Evolutionary conservation across 2,329 filamentous ascomycete genomes (phyloP), one percentile per base, ranked within the genome.

Genomic region (Ophiosphaerella korrae): DNA sequence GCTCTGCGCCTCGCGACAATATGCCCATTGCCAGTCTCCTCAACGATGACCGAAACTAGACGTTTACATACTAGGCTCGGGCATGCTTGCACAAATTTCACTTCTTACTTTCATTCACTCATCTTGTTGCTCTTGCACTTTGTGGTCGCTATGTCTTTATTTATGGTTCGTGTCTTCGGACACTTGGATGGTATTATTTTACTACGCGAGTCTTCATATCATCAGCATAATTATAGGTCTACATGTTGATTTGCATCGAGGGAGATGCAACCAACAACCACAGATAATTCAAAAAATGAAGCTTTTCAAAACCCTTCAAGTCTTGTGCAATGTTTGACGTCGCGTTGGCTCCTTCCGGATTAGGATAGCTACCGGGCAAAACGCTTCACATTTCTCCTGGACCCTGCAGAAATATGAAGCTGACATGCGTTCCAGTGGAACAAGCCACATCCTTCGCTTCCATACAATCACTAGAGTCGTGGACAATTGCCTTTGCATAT

Each of bases 1-100:
- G 66, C 57, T 70, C 66, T 26, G 67, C 68, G 14, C 69, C 68
- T 11, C 60, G 68, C 47, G 68, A 73, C 39, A 73, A 73, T 50
- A 71, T 74, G 55, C 71, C 71, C 24, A 75, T 75, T 55, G 69
- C 72, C 13, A 69, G 71, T 45, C 52, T 75, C 7, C 62, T 75
- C 55, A 75, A 67, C 16, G 72, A 74, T 44, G 71, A 74, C 49
- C 70, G 67, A 65, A 71, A 73, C 43, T 55, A 47, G 33, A 38
- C 24, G 18, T 36, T 12, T 18, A 35, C 26, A 41, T 42, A 12
- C 14, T 42, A 26, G 26, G 26, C n/a, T 31, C 13, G 9, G 14
- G 41, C 29, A 24, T 29, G 16, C 26, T 21, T 13, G 11, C 37
- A 33, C 12, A 29, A 32, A 51, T 48, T 53, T 44, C 44, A 53